These are phyloP conservation scores for Monoraphidium neglectum DNA, from an alignment of 139 green algal genomes.

Conservation along the genomic window DNA sequence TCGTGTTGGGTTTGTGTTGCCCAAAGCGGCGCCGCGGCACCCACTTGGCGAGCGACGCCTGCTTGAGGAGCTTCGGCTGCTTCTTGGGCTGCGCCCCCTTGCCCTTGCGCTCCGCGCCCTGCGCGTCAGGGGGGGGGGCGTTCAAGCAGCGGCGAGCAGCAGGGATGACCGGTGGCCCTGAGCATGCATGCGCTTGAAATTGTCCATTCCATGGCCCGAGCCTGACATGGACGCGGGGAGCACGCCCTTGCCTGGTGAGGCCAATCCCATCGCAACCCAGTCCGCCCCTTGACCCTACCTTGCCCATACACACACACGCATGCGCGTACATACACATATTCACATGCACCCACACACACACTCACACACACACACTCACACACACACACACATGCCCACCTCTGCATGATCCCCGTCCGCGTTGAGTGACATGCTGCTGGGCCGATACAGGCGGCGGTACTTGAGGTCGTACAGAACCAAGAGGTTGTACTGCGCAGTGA, in stretches of 20 bases:
- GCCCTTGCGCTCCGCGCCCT: no score
- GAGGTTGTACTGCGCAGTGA: conserved; percentile 72
- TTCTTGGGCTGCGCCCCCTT: no score
- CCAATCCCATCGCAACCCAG: background rate
- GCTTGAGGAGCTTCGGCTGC: no score
- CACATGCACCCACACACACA: background rate
- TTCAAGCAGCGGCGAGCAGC: no score
- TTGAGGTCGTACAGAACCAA: conserved; percentile 60
- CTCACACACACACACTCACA: background rate
- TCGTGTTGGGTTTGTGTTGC: background rate
- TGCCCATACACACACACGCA: background rate
- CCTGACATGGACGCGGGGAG: no score
- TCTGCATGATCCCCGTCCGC: background rate
- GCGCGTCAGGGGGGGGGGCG: no score
- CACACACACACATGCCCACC: background rate
- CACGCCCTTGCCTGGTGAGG: no score
- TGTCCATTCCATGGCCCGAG: no score
- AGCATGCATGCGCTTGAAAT: no score
- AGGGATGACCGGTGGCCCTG: no score
- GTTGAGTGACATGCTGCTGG: conserved; percentile 5
- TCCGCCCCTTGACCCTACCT: background rate
- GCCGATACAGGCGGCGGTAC: conserved; percentile 41
- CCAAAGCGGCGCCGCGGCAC: background rate
- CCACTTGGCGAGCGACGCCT: background rate
- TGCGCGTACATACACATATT: background rate